Conservation (phyloP, 2,329 filamentous ascomycete genomes). For the Cercospora zeae-maydis region DNA sequence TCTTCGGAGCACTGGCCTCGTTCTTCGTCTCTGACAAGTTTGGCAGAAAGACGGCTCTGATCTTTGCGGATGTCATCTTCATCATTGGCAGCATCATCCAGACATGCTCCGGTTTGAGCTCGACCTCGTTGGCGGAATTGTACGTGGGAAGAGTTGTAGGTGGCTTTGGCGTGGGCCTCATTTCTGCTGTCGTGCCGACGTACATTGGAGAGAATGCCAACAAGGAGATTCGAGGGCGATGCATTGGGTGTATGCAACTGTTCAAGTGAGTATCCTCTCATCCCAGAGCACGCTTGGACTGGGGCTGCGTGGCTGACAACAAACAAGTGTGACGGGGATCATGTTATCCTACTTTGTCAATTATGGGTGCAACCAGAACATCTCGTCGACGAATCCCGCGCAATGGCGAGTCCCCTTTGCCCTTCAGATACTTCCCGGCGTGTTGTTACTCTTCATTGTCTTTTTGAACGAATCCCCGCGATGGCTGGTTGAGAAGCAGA, state of each 20-base stretch:
- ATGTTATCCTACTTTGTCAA: constrained; percentile 53
- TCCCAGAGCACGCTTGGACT: background rate
- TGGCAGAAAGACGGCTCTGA: constrained; percentile 42
- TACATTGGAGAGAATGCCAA: constrained; percentile 48
- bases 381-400: constrained; percentile 43
- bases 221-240: constrained; percentile 36
- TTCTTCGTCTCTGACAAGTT: constrained; percentile 45
- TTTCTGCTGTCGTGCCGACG: constrained; percentile 43
- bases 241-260: constrained; percentile 33
- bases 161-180: constrained; percentile 45
- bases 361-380: constrained; percentile 48
- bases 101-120: constrained; percentile 37
- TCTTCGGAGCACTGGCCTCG: constrained; percentile 43
- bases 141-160: constrained; percentile 45
- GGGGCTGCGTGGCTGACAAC: constrained; percentile 28
- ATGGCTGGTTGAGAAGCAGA: constrained; percentile 54
- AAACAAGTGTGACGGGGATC: constrained; percentile 44
- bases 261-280: constrained; percentile 26
- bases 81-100: constrained; percentile 43
- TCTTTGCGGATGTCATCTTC: constrained; percentile 44
- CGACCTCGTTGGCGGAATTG: constrained; percentile 37
- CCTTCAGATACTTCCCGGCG: constrained; percentile 52
- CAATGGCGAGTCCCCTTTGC: constrained; percentile 55
- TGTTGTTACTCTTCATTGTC: constrained; percentile 48
- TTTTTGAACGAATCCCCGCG: constrained; percentile 53